phyloP scores from a whole-genome alignment of 2,329 filamentous ascomycete species.

The Colletotrichum viniferum region DNA sequence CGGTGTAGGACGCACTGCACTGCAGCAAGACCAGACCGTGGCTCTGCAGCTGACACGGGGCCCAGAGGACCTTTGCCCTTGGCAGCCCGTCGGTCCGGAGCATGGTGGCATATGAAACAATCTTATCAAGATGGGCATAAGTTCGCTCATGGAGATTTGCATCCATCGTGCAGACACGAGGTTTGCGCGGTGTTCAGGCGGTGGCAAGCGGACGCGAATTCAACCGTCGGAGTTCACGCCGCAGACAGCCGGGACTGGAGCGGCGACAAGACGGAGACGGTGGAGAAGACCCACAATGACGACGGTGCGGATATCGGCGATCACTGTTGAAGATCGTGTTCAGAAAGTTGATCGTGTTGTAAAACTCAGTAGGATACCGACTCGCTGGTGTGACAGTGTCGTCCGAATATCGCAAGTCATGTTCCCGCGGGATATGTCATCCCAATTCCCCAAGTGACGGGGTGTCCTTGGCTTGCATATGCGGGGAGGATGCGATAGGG shows the following conservation, averaged over 20 bases:
- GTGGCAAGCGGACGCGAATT: background rate
- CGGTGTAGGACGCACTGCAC: background rate
- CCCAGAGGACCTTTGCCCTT: background rate
- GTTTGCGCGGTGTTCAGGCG: background rate
- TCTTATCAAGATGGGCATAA: background rate
- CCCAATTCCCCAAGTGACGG: background rate
- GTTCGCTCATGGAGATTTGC: background rate
- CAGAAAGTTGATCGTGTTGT: background rate
- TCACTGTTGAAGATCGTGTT: background rate
- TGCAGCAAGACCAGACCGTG: background rate
- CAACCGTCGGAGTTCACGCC: background rate
- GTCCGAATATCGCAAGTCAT: background rate
- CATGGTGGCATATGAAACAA: background rate
- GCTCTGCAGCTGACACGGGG: slow-evolving; percentile 5
- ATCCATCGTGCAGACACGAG: background rate
- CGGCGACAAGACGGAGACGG: background rate
- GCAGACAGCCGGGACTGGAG: background rate
- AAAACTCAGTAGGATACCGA: background rate
- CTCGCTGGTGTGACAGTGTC: background rate
- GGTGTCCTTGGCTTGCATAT: background rate
- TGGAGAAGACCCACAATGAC: background rate
- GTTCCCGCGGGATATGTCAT: background rate
- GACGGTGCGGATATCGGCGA: background rate
- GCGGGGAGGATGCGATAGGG: slow-evolving; percentile 1
- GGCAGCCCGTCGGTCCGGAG: background rate